Percentiles rank a stretch among this genome's conserved stretches.
Evolutionary conservation across 1,284 basidiomycete genomes (phyloP).

Genomic region (Retiboletus flavoniger): DNA sequence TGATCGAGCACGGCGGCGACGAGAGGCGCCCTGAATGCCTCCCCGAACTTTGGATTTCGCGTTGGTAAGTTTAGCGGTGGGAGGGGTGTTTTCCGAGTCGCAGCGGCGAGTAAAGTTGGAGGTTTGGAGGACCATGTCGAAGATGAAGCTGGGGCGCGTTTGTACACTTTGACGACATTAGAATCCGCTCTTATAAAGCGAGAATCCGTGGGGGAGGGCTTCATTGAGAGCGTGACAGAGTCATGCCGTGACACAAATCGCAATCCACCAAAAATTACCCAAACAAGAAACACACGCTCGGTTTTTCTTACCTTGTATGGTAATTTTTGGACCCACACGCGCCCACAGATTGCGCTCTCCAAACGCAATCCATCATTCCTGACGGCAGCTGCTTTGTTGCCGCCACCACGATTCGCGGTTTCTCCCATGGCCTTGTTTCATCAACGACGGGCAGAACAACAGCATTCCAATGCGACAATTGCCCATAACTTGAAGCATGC

Average conservation of each 20-base stretch:
- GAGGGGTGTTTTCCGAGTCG: slow-evolving; percentile 31
- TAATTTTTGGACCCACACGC: slow-evolving; percentile 35
- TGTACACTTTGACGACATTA: slow-evolving; percentile 10
- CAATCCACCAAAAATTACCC: slow-evolving; percentile 33
- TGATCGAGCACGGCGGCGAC: slow-evolving; percentile 31
- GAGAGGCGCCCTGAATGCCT: slow-evolving; percentile 33
- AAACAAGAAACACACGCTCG: slow-evolving; percentile 5
- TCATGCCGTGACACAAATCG: slow-evolving; percentile 31
- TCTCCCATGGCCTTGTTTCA: neutral
- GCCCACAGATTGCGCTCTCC: slow-evolving; percentile 16
- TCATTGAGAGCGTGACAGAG: slow-evolving; percentile 19
- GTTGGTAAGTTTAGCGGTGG: slow-evolving; percentile 4
- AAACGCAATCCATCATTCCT: slow-evolving; percentile 28
- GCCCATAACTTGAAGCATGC: slow-evolving; percentile 3
- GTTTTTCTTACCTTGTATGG: slow-evolving; percentile 22
- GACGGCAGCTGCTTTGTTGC: slow-evolving; percentile 3
- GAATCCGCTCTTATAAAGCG: slow-evolving; percentile 26
- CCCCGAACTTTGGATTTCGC: slow-evolving; percentile 21
- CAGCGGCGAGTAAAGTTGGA: slow-evolving; percentile 5
- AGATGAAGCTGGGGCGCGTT: neutral
- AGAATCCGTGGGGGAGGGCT: slow-evolving; percentile 7
- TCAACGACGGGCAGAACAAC: neutral
- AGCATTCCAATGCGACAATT: slow-evolving; percentile 4
- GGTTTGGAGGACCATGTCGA: slow-evolving; percentile 17
- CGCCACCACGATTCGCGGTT: neutral